These are phyloP conservation scores for Pythium rishiriense DNA, from an alignment of 352 stramenopile genomes.

Conservation along the genomic window DNA sequence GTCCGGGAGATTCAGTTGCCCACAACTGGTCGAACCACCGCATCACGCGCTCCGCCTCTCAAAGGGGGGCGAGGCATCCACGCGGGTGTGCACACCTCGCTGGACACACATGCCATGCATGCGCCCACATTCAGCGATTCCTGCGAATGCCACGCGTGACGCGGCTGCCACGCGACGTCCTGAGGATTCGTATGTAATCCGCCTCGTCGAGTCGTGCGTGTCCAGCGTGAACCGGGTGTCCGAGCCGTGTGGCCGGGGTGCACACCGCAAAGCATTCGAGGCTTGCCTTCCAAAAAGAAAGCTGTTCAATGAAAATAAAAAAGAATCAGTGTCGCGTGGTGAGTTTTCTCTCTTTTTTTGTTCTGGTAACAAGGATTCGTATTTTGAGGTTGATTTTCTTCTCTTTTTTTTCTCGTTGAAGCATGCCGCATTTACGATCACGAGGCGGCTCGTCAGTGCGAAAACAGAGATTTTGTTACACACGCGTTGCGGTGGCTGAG, in stretches of 20 bases:
- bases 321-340: too few relatives aligned
- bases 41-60: too few relatives aligned
- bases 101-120: too few relatives aligned
- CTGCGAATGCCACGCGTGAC: not conserved
- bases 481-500: not conserved
- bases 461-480: not conserved
- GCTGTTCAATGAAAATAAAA: too few relatives aligned
- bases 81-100: too few relatives aligned
- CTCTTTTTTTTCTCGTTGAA: conserved; percentile 1
- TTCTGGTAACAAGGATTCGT: not conserved
- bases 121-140: not conserved
- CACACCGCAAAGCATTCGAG: too few relatives aligned
- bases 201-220: not conserved
- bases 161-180: not conserved
- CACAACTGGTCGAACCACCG: too few relatives aligned
- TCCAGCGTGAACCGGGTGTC: not conserved
- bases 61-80: too few relatives aligned
- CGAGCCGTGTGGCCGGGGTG: too few relatives aligned
- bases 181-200: not conserved
- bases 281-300: too few relatives aligned
- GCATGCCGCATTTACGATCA: not conserved
- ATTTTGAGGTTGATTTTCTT: too few relatives aligned
- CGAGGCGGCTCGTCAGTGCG: not conserved
- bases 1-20: too few relatives aligned
- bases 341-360: not conserved